These are phyloP conservation scores for Mycena epipterygia DNA, from an alignment of 768 basidiomycete genomes.

Conservation along the genomic window DNA sequence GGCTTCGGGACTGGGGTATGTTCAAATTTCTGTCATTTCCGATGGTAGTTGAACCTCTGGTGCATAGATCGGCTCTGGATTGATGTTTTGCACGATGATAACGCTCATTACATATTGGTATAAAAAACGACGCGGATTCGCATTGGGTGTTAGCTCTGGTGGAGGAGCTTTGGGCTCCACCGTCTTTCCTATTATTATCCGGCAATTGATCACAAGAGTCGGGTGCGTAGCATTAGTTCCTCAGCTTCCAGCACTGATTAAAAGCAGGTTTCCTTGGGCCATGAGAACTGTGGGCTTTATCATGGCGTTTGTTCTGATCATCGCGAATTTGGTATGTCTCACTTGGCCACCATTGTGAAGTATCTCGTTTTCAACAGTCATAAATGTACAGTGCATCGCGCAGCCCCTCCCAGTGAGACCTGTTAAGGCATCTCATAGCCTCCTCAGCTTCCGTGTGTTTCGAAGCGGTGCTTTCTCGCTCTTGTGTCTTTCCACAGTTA, in stretches of 20 bases:
- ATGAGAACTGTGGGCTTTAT: conserved; percentile 66
- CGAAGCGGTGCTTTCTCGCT: background rate
- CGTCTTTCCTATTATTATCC: conserved; percentile 59
- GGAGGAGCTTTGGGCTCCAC: conserved; percentile 64
- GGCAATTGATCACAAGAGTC: conserved; percentile 53
- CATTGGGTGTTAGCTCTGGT: conserved; percentile 59
- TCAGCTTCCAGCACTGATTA: conserved; percentile 17
- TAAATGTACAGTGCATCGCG: conserved; percentile 31
- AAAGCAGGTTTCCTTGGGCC: conserved; percentile 65
- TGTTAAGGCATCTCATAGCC: conserved; percentile 46
- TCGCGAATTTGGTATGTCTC: conserved; percentile 56
- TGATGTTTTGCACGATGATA: conserved; percentile 59
- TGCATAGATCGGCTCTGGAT: conserved; percentile 45
- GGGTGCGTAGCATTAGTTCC: conserved; percentile 49
- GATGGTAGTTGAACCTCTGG: conserved; percentile 30
- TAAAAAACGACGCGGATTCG: conserved; percentile 56
- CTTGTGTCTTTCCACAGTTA: conserved; percentile 45
- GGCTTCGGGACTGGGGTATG: conserved; percentile 65
- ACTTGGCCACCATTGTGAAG: background rate
- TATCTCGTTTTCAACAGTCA: too few relatives aligned
- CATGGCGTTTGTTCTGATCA: conserved; percentile 52
- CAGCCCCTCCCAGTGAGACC: conserved; percentile 62
- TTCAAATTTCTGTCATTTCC: background rate
- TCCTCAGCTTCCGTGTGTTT: conserved; percentile 54
- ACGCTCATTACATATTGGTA: conserved; percentile 65